Base-by-base conservation (phyloP, 78 protist species). In the Anaeramoeba flamelloides region DNA sequence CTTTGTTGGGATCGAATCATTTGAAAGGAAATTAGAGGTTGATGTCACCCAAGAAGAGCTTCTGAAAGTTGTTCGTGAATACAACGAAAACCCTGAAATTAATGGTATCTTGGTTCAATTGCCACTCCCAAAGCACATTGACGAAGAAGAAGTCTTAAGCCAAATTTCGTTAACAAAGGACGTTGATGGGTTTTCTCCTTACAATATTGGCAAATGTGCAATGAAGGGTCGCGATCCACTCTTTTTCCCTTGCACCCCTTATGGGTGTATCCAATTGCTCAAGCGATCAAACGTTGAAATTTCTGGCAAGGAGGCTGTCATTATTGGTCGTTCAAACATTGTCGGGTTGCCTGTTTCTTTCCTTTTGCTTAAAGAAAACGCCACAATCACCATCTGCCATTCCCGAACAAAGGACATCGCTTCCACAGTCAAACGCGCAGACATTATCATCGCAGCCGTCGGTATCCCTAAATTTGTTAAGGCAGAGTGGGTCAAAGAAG, bases 301-400 rank as follows among this genome's bases (percentile, higher is more conserved):
- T 1, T 79, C 17, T 1, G 96, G 96, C 26, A 80, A 84, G 80
- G 65, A 76, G 12, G 98, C 94, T 0, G 96, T 92, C 30, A 92
- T 95, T 1, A n/a, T 95, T 39, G 97, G 97, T 12, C 89, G 95
- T 17, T 36, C 81, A 74, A 89, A 91, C 80, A 88, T 30, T 30
- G 74, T n/a, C 30, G 8, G 34, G 12, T 31, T 41, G 12, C 75
- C 38, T 53, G 74, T n/a, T 40, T 22, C 31, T 36, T 40, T 81
- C 38, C n/a, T n/a, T n/a, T n/a, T n/a, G n/a, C n/a, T n/a, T n/a
- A 53, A 83, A 65, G 22, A 41, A 32, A 80, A 89, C 83, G 94
- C 95, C 64, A 92, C 97, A 3, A 94, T 93, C 36, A 89, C 92
- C 12, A 79, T 92, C n/a, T 93, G 97, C 85, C 98, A 94, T 79